Evolutionary conservation across 2,329 filamentous ascomycete genomes (phyloP).

Genomic region (Rhynchosporium graminicola): DNA sequence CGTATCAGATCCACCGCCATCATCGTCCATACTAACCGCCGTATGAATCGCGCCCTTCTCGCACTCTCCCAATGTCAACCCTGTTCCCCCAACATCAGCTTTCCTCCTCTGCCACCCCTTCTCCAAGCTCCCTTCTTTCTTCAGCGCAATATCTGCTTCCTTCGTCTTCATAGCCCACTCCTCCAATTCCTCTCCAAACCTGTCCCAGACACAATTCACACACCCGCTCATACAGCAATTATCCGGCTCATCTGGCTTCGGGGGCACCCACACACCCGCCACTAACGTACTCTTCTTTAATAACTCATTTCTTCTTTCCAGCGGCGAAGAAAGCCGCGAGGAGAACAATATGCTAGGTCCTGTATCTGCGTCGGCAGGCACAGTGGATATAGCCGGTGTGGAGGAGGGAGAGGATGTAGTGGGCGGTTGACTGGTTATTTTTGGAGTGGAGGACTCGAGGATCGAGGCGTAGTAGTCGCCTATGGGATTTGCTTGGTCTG

Average conservation of each 20-base stretch:
- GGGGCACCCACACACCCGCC: slow-evolving; percentile 80
- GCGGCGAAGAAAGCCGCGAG: slow-evolving; percentile 72
- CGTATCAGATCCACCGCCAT: slow-evolving; percentile 72
- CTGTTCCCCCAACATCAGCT: slow-evolving; percentile 38
- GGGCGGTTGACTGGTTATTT: slow-evolving; percentile 27
- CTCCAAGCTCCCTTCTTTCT: slow-evolving; percentile 40
- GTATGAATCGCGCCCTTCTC: slow-evolving; percentile 42
- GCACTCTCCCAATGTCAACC: slow-evolving; percentile 34
- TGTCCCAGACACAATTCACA: slow-evolving; percentile 96
- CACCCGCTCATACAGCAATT: slow-evolving; percentile 99
- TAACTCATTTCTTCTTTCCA: slow-evolving; percentile 63
- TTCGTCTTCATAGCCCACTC: slow-evolving; percentile 72
- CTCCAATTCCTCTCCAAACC: slow-evolving; percentile 88
- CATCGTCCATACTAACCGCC: slow-evolving; percentile 72
- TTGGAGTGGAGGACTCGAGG: slow-evolving; percentile 47
- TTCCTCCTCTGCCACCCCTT: slow-evolving; percentile 32
- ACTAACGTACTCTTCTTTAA: slow-evolving; percentile 62
- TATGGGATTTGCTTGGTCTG: slow-evolving; percentile 47
- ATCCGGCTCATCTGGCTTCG: slow-evolving; percentile 83
- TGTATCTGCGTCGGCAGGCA: slow-evolving; percentile 16
- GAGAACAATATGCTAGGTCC: slow-evolving; percentile 77
- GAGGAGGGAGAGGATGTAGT: slow-evolving; percentile 26
- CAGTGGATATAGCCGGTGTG: slow-evolving; percentile 21
- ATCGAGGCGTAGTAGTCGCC: slow-evolving; percentile 62
- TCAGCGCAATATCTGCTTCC: slow-evolving; percentile 60